Conservation (phyloP, 2,329 filamentous ascomycete species). For the Helotiales sp. region DNA sequence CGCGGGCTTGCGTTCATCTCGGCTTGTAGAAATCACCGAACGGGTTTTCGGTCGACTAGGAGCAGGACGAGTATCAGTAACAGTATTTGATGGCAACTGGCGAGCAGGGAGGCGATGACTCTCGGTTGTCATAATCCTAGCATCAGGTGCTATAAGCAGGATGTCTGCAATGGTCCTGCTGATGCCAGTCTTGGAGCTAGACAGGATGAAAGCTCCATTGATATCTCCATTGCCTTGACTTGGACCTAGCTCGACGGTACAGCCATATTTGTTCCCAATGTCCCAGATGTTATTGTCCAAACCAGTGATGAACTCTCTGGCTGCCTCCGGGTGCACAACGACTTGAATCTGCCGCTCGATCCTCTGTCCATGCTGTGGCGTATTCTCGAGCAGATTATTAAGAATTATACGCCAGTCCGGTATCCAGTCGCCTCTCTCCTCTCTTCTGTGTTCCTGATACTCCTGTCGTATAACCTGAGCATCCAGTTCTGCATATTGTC, state of each 20-base stretch:
- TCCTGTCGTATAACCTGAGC: neutral
- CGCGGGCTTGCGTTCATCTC: neutral
- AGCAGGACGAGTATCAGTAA: neutral
- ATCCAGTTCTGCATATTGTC: neutral
- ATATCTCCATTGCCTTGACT: neutral
- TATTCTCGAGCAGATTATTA: slow-evolving; percentile 15
- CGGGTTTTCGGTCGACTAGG: neutral
- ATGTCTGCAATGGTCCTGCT: slow-evolving; percentile 22
- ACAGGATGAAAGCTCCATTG: slow-evolving; percentile 20
- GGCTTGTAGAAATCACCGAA: neutral
- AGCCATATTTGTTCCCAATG: slow-evolving; percentile 21
- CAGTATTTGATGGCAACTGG: neutral
- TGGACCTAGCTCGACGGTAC: slow-evolving; percentile 18
- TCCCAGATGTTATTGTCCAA: slow-evolving; percentile 27
- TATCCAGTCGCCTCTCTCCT: slow-evolving; percentile 3
- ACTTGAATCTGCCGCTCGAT: slow-evolving; percentile 22
- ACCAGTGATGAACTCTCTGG: slow-evolving; percentile 11
- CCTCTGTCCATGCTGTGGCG: slow-evolving; percentile 22
- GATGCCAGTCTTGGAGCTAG: slow-evolving; percentile 23
- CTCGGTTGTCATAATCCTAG: slow-evolving; percentile 3
- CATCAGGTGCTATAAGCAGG: slow-evolving; percentile 17
- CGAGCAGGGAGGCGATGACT: neutral
- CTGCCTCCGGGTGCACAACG: slow-evolving; percentile 11
- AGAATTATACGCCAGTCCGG: slow-evolving; percentile 28
- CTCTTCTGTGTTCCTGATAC: slow-evolving; percentile 10